These are phyloP conservation scores for Chrysosporium queenslandicum DNA, from an alignment of 2,329 filamentous ascomycete species.

Conservation along the genomic window DNA sequence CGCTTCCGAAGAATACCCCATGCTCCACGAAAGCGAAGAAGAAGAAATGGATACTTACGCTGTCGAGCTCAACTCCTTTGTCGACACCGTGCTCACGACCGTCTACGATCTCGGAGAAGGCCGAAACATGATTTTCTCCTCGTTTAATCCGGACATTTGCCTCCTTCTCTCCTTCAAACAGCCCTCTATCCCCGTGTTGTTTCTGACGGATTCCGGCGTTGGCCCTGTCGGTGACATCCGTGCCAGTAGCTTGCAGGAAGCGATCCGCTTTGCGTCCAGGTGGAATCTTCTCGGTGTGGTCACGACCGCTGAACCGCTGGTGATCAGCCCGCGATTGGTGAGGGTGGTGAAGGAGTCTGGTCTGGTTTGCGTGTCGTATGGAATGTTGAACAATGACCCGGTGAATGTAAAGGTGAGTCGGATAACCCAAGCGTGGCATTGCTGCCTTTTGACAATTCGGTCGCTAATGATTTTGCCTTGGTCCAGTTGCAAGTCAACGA, in stretches of 20 bases:
- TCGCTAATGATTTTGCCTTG: conserved; percentile 5
- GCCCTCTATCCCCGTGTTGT: conserved; percentile 88
- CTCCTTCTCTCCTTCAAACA: conserved; percentile 93
- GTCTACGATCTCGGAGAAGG: conserved; percentile 76
- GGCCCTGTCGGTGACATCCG: conserved; percentile 74
- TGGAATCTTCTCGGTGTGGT: conserved; percentile 95
- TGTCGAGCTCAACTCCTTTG: conserved; percentile 73
- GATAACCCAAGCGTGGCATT: conserved; percentile 1
- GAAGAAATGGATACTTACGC: conserved; percentile 91
- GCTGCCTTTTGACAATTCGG: background rate
- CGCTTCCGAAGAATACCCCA: conserved; percentile 62
- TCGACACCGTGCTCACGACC: conserved; percentile 80
- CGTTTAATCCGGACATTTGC: conserved; percentile 95
- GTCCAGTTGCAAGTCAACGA: conserved; percentile 74
- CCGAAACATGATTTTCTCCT: conserved; percentile 93
- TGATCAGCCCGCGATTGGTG: conserved; percentile 79
- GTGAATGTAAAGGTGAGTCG: conserved; percentile 67
- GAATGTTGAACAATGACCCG: conserved; percentile 78
- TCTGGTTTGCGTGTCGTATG: conserved; percentile 89
- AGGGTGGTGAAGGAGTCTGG: conserved; percentile 90
- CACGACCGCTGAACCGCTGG: conserved; percentile 74
- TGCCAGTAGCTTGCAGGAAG: conserved; percentile 86
- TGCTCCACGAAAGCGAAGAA: conserved; percentile 89
- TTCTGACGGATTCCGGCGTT: conserved; percentile 83
- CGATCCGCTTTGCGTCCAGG: conserved; percentile 81